Base-by-base conservation (phyloP, 108 stramenopile species). In the Schizochytrium sp. region DNA sequence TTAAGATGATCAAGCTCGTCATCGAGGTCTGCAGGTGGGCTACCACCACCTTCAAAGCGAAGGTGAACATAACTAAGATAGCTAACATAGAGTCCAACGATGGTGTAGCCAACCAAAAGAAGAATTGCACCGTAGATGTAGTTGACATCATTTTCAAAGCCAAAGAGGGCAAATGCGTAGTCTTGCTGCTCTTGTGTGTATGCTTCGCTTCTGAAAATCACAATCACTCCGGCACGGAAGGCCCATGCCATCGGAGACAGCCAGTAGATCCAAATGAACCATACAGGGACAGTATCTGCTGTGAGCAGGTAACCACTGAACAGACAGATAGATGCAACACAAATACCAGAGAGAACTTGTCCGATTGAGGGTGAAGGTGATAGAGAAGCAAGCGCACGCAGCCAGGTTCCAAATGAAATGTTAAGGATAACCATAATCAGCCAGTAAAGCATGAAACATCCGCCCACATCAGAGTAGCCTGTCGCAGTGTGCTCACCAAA, bases 291-390 rank as follows among this genome's bases (percentile, higher is more conserved):
- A 3, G 17, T 55, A 38, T 46, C 46, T 53, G 13, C 40, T 38
- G 89, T 89, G 72, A 93, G 57, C 49, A 94, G 88, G 57, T 91
- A 93, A 46, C 94, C 94, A 41, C 83, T 76, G 72, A 94, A 94
- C 4, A 94, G 87, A 41, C 94, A 72, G 72, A 91, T 47, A 45
- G 93, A 3, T 47, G 92, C 44, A 72, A 91, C 7, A 49, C 55
- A 61, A 38, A 92, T 19, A 15, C 91, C 92, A 10, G 56, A 46
- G n/a, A 88, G 15, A 5, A 83, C 76, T 28, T 83, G 76, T n/a
- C 50, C 76, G 5, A 83, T 10, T 10, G 76, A 49, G 15, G 76
- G 50, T 7, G 76, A 83, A 2, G 76, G 53, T n/a, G 76, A 83
- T 40, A 83, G 50, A 10, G 76, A 55, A 5, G 76, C 76, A 2